Evolutionary conservation across 1,139 yeast species (phyloP).

Genomic region (Arxiozyma bovina): DNA sequence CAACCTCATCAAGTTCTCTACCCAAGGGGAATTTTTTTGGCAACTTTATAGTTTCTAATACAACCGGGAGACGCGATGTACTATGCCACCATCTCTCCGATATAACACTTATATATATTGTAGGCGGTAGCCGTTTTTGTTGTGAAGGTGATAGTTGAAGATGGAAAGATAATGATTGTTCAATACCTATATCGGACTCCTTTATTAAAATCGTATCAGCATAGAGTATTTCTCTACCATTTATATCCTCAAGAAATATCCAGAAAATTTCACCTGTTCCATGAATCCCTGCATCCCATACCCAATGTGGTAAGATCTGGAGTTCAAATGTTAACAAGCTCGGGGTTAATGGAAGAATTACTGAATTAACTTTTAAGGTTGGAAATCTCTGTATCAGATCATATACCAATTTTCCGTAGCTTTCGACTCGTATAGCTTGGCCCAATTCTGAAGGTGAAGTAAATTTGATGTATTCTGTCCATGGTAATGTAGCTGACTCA

Average conservation of each 20-base stretch:
- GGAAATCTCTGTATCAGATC: conserved; percentile 70
- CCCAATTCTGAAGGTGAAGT: conserved; percentile 66
- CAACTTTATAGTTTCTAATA: conserved; percentile 44
- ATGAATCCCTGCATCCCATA: conserved; percentile 62
- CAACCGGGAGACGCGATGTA: conserved; percentile 53
- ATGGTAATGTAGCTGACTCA: conserved; percentile 77
- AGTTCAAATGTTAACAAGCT: conserved; percentile 57
- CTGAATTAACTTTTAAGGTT: conserved; percentile 45
- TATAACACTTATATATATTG: conserved; percentile 59
- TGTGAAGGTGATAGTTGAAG: conserved; percentile 37
- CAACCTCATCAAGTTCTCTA: conserved; percentile 43
- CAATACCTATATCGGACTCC: conserved; percentile 41
- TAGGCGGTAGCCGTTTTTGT: conserved; percentile 59
- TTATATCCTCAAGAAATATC: conserved; percentile 70
- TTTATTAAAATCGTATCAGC: conserved; percentile 48
- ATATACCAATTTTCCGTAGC: conserved; percentile 53
- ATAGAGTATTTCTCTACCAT: conserved; percentile 66
- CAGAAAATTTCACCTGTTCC: conserved; percentile 58
- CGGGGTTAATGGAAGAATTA: conserved; percentile 70
- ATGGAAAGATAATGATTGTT: conserved; percentile 55
- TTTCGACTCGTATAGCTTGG: conserved; percentile 67
- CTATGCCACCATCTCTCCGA: conserved; percentile 86
- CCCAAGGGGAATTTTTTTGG: conserved; percentile 68
- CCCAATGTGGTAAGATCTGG: conserved; percentile 63
- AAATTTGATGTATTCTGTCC: conserved; percentile 56